A percentile compares a stretch with the other conserved stretches of the same genome.
These are phyloP conservation scores for Piper longum DNA, from an alignment of 164 flowering plant species.

Conservation along the genomic window DNA sequence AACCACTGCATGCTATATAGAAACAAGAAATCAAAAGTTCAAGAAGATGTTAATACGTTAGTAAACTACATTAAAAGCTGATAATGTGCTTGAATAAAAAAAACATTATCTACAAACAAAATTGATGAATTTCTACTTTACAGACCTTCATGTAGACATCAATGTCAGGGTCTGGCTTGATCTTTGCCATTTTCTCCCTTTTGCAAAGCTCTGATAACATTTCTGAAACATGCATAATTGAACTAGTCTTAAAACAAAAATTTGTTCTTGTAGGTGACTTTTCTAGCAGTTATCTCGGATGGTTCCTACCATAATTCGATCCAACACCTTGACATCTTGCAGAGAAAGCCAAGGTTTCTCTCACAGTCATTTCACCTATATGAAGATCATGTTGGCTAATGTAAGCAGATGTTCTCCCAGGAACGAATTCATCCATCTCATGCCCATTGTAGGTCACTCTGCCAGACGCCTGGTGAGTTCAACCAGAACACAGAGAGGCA, in stretches of 20 bases:
- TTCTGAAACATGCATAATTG: slow-evolving; percentile 4
- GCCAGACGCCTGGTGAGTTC: slow-evolving; percentile 24
- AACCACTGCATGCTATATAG: too few species aligned
- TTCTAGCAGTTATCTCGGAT: background rate
- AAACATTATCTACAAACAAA: background rate
- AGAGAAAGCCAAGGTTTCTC: slow-evolving; percentile 47
- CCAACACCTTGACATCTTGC: slow-evolving; percentile 26
- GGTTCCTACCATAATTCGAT: slow-evolving; percentile 6
- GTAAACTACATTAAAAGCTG: too few species aligned
- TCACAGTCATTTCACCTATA: slow-evolving; percentile 45
- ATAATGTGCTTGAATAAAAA: too few species aligned
- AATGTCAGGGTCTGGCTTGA: slow-evolving; percentile 59
- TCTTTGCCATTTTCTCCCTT: slow-evolving; percentile 31
- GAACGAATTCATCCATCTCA: slow-evolving; percentile 32
- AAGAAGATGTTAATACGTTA: too few species aligned
- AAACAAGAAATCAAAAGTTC: too few species aligned
- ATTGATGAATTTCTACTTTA: background rate
- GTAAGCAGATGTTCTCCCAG: slow-evolving; percentile 44
- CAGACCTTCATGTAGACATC: background rate
- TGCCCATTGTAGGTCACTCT: slow-evolving; percentile 44
- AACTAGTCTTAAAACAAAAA: background rate
- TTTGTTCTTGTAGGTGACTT: too few species aligned
- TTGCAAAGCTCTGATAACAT: slow-evolving; percentile 33
- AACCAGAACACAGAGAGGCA: background rate
- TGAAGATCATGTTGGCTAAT: slow-evolving; percentile 51